Evolutionary conservation across 345 rosid species (phyloP), one percentile per base, ranked within the genome.

Genomic region (Citrus hindsii): DNA sequence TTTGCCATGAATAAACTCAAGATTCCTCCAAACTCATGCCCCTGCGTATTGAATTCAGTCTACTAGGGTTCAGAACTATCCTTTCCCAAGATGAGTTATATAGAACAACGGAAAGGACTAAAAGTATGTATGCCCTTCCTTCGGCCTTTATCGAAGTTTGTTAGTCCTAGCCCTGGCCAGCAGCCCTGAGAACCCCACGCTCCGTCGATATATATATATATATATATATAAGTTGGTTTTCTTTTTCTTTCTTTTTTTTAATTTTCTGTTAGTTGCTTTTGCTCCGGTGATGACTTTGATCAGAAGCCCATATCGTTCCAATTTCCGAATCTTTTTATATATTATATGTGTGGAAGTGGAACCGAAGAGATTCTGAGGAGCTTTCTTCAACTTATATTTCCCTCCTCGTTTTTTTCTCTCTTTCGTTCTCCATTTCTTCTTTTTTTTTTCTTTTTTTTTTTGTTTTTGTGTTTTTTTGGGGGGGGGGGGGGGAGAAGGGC

Each of bases 321-420:
- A 84, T 84, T 76, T 70, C 86, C 69, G 84, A 84, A 84, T 30
- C n/a, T 1, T 66, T 66, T 67, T 61, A 9, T 62, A 28, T n/a
- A 27, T 35, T 62, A 13, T n/a, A 27, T 35, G 10, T 79, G 84
- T 79, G 80, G 86, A 84, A 72, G 84, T 81, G 80, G 86, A 84
- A 68, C 65, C 64, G 72, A 79, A 67, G 55, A 78, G 73, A 81
- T 74, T 81, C 82, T 75, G 86, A 84, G 84, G 84, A 79, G 86
- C 82, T 21, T 46, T 27, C 40, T 46, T 27, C 55, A 6, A 1
- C 3, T 2, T 27, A 16, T 48, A 2, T 70, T 27, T 38, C 10
- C 28, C 51, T n/a, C 3, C 0, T 5, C 40, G 0, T 2, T 27
- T 69, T n/a, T 1, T 25, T 42, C n/a, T 24, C 46, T 40, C 48